Evolutionary conservation across 306 rosid species (phyloP).

Genomic region (Argentina anserina): DNA sequence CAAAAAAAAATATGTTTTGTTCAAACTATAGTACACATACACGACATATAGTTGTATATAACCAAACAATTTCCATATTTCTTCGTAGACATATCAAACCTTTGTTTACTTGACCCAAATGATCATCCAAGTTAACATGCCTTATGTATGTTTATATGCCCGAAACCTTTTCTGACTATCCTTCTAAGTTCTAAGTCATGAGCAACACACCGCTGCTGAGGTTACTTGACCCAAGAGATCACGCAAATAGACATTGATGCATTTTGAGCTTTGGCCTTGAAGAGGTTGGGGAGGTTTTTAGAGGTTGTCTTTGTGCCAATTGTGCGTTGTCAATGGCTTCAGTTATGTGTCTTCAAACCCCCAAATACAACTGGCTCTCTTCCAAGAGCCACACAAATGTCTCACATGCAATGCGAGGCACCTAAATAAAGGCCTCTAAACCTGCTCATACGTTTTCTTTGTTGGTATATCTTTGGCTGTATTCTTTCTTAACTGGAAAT

Average conservation of each 20-base stretch:
- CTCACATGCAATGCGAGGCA: not conserved
- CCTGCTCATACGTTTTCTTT: not conserved
- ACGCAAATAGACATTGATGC: not conserved
- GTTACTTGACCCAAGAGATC: not conserved
- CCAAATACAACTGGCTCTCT: not conserved
- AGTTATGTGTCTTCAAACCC: not conserved
- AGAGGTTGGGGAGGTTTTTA: not conserved
- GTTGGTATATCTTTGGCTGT: not conserved
- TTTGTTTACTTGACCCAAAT: too few species aligned
- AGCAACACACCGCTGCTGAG: not conserved
- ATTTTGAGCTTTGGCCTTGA: not conserved
- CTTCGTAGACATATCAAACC: not conserved
- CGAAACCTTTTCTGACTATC: not conserved
- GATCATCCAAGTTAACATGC: conserved; percentile 2
- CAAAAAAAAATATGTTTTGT: not conserved
- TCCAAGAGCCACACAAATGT: not conserved
- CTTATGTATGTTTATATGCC: not conserved
- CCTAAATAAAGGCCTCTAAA: not conserved
- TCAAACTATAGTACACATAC: not conserved
- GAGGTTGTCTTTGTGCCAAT: not conserved
- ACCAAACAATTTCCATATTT: not conserved
- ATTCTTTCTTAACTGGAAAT: not conserved
- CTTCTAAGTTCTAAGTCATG: too few species aligned
- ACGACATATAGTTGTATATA: not conserved
- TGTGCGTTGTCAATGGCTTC: not conserved